Evolutionary conservation across 2,329 filamentous ascomycete species (phyloP).

Genomic region (Colletotrichum sublineola): DNA sequence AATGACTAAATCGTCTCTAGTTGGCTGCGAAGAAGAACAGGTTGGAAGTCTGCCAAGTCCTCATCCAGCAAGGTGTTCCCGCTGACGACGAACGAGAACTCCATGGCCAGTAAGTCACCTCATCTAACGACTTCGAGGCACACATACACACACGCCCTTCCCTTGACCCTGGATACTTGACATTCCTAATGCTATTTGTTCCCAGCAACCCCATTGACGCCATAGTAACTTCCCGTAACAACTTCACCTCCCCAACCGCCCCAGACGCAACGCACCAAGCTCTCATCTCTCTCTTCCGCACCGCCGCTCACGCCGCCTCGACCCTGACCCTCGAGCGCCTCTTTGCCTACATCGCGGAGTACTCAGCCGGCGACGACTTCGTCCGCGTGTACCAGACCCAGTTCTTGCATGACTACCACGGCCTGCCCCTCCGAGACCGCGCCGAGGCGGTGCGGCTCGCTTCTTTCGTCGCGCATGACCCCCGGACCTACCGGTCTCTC

Average conservation of each 20-base stretch:
- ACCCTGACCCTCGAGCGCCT: constrained; percentile 32
- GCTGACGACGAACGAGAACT: neutral
- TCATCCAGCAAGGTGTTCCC: neutral
- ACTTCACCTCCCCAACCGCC: neutral
- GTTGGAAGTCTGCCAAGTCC: neutral
- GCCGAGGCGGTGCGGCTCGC: constrained; percentile 46
- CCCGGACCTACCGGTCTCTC: neutral
- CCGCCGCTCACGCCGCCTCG: constrained; percentile 40
- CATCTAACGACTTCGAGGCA: neutral
- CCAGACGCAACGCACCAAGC: neutral
- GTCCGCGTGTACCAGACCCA: constrained; percentile 29
- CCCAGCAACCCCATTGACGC: neutral
- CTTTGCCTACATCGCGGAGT: constrained; percentile 38
- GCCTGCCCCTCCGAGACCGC: constrained; percentile 36
- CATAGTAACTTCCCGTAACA: neutral
- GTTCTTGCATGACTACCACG: constrained; percentile 44
- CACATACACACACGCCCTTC: too few species aligned
- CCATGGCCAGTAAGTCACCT: neutral
- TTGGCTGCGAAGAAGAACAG: neutral
- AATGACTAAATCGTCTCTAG: neutral
- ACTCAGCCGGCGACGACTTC: constrained; percentile 28
- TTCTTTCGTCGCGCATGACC: constrained; percentile 36
- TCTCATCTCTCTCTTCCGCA: constrained; percentile 43
- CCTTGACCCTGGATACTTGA: neutral
- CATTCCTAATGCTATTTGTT: neutral